Base-by-base conservation (phyloP, 345 rosid genomes). In the Odontarrhena argentea region DNA sequence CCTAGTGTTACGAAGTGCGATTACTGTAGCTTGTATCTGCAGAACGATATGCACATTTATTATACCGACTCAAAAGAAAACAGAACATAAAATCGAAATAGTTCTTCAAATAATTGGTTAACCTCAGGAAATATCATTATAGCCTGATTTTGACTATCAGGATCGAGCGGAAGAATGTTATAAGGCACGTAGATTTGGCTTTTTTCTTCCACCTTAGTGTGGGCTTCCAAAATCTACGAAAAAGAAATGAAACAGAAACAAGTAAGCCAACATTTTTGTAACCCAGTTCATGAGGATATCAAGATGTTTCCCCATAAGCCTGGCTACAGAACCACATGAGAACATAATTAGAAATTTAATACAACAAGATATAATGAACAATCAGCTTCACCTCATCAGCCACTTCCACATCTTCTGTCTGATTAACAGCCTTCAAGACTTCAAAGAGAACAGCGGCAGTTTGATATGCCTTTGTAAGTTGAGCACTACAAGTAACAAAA, bases 401-500 rank as follows among this genome's bases (percentile, higher is more conserved):
- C 35, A 86, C 87, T 79, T 82, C 87, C 43, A 86, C 82, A 42
- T 81, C 81, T 78, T 86, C 89, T 35, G 89, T 86, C 72, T 69
- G 84, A 74, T 82, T 86, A 66, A 86, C 92, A 48, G 92, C 92
- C 56, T 71, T 84, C 77, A 84, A 81, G 55, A 86, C 92, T 50
- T 86, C 92, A 77, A 84, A 86, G 63, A 86, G 89, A 53, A 84
- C 92, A 63, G 87, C 84, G 75, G 92, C 89, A 70, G 89, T 86
- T 70, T 86, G 92, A 73, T 86, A 84, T 37, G 92, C 92, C 64
- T 86, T 86, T 11, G 86, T 83, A 54, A 86, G 85, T 73, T 86
- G 92, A 52, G 92, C 92, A 68, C 92, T 86, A 77, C 56, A 48
- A 32, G 53, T 12, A 42, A 56, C 48, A 47, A 0, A 53, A 9